Percentiles rank a stretch among this genome's conserved stretches.
Evolutionary conservation across 2,329 filamentous ascomycete genomes (phyloP).

Genomic region (Colletotrichum sp.): DNA sequence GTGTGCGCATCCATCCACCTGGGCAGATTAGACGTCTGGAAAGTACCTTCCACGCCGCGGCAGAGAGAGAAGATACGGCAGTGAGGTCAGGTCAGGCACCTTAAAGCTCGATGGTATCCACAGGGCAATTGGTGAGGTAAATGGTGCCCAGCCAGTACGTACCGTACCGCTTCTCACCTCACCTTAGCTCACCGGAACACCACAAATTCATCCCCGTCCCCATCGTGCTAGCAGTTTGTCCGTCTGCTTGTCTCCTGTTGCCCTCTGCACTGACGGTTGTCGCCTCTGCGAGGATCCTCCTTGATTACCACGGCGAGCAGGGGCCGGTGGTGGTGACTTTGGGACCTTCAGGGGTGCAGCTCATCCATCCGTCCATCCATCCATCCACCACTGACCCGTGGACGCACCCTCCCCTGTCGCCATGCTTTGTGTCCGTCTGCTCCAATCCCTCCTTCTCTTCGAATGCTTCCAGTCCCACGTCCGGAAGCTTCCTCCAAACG

Average conservation of each 20-base stretch:
- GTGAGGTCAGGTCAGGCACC: background rate
- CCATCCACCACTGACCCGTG: background rate
- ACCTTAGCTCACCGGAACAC: conserved; percentile 21
- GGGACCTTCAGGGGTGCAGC: conserved; percentile 4
- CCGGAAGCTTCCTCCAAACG: background rate
- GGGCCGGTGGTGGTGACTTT: background rate
- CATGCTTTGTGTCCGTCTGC: conserved; percentile 1
- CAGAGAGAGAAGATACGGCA: background rate
- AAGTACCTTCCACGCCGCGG: background rate
- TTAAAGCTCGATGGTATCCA: background rate
- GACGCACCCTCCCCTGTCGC: background rate
- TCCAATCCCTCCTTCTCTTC: background rate
- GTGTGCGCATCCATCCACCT: background rate
- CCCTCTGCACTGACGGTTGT: background rate
- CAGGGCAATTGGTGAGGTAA: background rate
- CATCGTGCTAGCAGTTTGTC: background rate
- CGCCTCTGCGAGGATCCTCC: conserved; percentile 6
- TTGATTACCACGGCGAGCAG: background rate
- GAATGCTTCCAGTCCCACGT: background rate
- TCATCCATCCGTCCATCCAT: background rate
- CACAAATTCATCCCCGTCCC: background rate
- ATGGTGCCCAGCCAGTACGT: background rate
- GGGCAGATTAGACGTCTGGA: background rate
- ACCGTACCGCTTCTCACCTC: background rate
- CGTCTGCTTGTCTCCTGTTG: background rate